Percentiles rank a stretch among this genome's conserved stretches.
These are phyloP conservation scores for Xylaria hypoxylon DNA, from an alignment of 2,329 filamentous ascomycete species.

Conservation along the genomic window DNA sequence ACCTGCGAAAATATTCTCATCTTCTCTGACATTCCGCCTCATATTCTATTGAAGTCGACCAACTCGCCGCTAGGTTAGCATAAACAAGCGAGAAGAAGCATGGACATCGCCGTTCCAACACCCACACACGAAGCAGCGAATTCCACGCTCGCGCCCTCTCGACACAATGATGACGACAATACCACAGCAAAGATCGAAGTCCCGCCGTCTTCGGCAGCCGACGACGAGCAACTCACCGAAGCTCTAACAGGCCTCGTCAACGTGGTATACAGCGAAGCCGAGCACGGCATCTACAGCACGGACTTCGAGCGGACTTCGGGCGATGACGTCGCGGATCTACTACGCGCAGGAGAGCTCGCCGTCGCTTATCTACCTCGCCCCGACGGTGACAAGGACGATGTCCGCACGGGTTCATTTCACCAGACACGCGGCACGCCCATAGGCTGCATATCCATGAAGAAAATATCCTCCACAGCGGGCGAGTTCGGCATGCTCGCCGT, in stretches of 20 bases:
- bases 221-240: conserved; percentile 35
- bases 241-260: conserved; percentile 42
- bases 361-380: conserved; percentile 35
- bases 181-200: conserved; percentile 36
- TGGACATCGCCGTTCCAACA: too few relatives aligned
- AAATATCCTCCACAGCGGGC: conserved; percentile 32
- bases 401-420: neutral
- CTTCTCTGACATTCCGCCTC: neutral
- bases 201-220: conserved; percentile 33
- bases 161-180: neutral
- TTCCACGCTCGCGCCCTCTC: neutral
- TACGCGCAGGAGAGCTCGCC: conserved; percentile 44
- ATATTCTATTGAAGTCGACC: neutral
- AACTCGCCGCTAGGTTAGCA: too few relatives aligned
- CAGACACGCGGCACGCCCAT: conserved; percentile 21
- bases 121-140: neutral
- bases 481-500: conserved; percentile 50
- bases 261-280: conserved; percentile 64
- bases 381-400: neutral
- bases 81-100: too few relatives aligned
- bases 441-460: conserved; percentile 47
- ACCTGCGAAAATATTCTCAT: neutral
- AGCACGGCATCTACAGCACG: conserved; percentile 60
- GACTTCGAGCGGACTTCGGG: conserved; percentile 44
- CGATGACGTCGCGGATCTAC: conserved; percentile 38